Evolutionary conservation across 176 grass and related monocot genomes (phyloP), one percentile per base, ranked within the genome.

Genomic region (Carex myosuroides): DNA sequence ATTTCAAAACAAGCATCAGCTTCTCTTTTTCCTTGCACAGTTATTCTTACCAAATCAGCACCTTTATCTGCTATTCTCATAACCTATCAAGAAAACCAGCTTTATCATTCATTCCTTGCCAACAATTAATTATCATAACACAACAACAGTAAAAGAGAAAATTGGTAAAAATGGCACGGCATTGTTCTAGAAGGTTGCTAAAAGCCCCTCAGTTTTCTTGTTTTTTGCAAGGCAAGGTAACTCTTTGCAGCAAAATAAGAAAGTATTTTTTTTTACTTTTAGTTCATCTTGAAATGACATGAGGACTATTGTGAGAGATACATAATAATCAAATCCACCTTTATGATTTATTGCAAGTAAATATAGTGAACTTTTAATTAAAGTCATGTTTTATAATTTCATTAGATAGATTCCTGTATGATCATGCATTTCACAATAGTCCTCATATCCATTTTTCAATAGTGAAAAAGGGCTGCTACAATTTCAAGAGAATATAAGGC

Each of bases 21-120:
- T 84, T 99, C 96, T 91, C 88, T 99, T 86, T 58, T 99, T 84
- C 96, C 96, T 85, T 99, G 96, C 56, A 99, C 96, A 6, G 96
- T 99, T 88, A 99, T 99, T 87, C 96, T 89, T 50, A 99, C 96
- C 60, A 99, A 54, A 89, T 99, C 93, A 81, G 96, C 96, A 13
- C 96, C 96, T 87, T 88, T 94, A 85, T 99, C 96, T 85, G 96
- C 89, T 85, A 99, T 99, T 85, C 89, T 95, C 93, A 99, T 99
- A 39, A 99, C 96, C 96, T 60, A 79, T 78, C 73, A 57, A 33
- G 24, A 78, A 78, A 78, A 78, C 13, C 73, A 77, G 5, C 20
- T 56, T 73, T 46, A 73, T 72, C 8, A 50, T 50, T 21, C n/a
- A 52, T 50, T 24, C n/a, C 12, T 48, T n/a, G 24, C 42, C 18